These are phyloP conservation scores for Podila minutissima DNA, from an alignment of 192 early-diverging fungal genomes.

Conservation along the genomic window DNA sequence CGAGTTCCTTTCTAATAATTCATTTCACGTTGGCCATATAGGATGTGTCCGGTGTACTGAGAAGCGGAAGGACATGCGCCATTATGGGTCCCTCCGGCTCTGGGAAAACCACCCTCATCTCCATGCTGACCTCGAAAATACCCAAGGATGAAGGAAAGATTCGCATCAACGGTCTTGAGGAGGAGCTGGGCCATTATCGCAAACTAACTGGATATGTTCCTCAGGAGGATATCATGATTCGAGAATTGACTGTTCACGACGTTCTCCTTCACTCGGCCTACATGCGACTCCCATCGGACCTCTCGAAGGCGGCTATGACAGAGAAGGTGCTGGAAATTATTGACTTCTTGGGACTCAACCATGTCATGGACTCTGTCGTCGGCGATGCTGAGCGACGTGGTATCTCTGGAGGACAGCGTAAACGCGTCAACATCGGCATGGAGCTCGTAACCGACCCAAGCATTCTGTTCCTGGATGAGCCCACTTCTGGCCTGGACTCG, in stretches of 20 bases:
- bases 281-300: conserved; percentile 66
- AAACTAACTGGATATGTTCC: conserved; percentile 81
- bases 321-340: conserved; percentile 67
- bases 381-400: conserved; percentile 74
- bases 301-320: conserved; percentile 50
- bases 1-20: not conserved
- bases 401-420: conserved; percentile 78
- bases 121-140: conserved; percentile 72
- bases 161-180: conserved; percentile 64
- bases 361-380: conserved; percentile 62
- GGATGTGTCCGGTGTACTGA: conserved; percentile 66
- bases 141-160: conserved; percentile 61
- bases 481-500: conserved; percentile 76
- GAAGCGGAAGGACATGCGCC: conserved; percentile 65
- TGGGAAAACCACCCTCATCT: conserved; percentile 71
- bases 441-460: conserved; percentile 67
- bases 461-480: conserved; percentile 76
- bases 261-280: conserved; percentile 72
- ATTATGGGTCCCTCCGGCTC: conserved; percentile 68
- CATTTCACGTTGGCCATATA: not conserved
- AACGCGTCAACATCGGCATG: conserved; percentile 84
- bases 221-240: conserved; percentile 72
- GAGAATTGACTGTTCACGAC: conserved; percentile 75
- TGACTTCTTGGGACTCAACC: conserved; percentile 62
- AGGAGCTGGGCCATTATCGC: conserved; percentile 66